These are phyloP conservation scores for Pigoraptor vietnamica DNA, from an alignment of 78 protist genomes.

Conservation along the genomic window DNA sequence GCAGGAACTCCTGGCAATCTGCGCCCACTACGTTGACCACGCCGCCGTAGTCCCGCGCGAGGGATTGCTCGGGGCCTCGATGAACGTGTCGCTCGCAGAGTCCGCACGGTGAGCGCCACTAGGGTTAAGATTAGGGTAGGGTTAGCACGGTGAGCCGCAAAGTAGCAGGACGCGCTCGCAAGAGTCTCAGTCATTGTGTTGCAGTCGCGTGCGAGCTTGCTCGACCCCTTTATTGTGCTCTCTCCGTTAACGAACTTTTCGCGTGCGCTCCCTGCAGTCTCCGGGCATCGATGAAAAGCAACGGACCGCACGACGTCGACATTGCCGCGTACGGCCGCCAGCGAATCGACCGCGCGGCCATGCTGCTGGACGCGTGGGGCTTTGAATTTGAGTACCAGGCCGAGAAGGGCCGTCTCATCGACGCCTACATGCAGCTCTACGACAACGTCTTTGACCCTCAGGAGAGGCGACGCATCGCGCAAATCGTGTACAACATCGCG, in stretches of 20 bases:
- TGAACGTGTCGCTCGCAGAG: not conserved
- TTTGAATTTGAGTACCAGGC: not conserved
- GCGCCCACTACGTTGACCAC: not conserved
- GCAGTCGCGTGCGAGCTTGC: too few relatives aligned
- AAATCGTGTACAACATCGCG: not conserved
- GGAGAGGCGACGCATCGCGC: not conserved
- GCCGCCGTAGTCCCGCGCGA: not conserved
- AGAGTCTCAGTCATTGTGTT: too few relatives aligned
- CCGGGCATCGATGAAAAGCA: too few relatives aligned
- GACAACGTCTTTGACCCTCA: not conserved
- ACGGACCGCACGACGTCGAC: too few relatives aligned
- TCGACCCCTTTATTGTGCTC: too few relatives aligned
- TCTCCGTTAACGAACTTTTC: too few relatives aligned
- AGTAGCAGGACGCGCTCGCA: not conserved
- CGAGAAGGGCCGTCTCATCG: not conserved
- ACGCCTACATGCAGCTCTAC: not conserved
- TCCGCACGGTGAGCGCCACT: not conserved
- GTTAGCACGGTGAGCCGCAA: too few relatives aligned
- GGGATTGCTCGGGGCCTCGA: not conserved
- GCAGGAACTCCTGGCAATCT: not conserved
- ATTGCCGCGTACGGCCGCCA: not conserved
- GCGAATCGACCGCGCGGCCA: not conserved
- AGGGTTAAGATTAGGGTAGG: too few relatives aligned
- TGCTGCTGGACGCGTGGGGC: not conserved
- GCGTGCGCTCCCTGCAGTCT: too few relatives aligned